Evolutionary conservation across 306 rosid species (phyloP), one percentile per base, ranked within the genome.

Genomic region (Astragalus membranaceus): DNA sequence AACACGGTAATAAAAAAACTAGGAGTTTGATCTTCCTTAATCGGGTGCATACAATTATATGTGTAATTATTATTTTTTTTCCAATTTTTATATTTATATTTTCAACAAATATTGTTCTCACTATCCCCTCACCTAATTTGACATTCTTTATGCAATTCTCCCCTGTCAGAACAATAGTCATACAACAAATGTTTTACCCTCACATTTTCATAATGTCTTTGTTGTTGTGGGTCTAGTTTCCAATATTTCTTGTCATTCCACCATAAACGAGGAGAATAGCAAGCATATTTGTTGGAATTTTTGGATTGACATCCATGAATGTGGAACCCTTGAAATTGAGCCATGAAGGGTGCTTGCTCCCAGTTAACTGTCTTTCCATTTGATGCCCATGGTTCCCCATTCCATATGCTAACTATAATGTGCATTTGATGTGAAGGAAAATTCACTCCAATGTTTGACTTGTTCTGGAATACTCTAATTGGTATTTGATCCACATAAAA

Each of bases 361-460:
- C 81, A 70, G 11, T 77, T 37, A 33, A 77, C 69, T 62, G 46
- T 70, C 59, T 70, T 77, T 46, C 81, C 81, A 62, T 77, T 70
- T 3, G 81, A 77, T 5, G 81, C 81, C 81, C 81, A 77, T 1
- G 81, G 81, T 41, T 77, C 81, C 3, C 81, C 81, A 70, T 77
- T 70, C 81, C 81, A 77, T 70, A 77, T 61, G 67, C 81, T 77
- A 17, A 7, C 60, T 1, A 1, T 63, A 53, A 77, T 30, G 10
- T 70, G 81, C 81, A 77, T 77, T 70, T 23, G 12, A 16, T 44
- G 10, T 55, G 73, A 70, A 2, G 73, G 81, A 26, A n/a, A 70
- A 43, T 35, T 33, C 72, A 77, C 76, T 10, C 77, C 81, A 0
- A 70, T 5, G 1, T 70, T 70, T 3, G 68, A 77, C 7, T 62